Percentiles rank a stretch among this genome's conserved stretches.
Conservation (phyloP, 352 stramenopile species). For the Phytophthora pluvialis region DNA sequence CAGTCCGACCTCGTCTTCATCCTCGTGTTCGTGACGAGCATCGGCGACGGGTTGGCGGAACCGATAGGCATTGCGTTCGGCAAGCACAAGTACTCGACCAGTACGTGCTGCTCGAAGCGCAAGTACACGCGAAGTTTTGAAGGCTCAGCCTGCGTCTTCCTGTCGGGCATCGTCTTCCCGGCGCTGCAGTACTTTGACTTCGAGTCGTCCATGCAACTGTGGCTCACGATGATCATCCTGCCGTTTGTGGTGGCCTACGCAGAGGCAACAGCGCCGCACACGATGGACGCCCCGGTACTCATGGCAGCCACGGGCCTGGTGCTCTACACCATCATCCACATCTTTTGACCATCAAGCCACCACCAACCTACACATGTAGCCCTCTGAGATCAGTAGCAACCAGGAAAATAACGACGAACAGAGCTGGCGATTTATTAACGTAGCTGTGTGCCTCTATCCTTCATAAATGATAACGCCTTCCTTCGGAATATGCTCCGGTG, state of each 20-base stretch:
- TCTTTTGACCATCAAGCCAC: conserved; percentile 52
- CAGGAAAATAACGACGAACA: conserved; percentile 31
- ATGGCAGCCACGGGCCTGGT: conserved; percentile 83
- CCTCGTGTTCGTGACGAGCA: conserved; percentile 83
- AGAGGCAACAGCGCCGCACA: conserved; percentile 85
- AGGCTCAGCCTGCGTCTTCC: conserved; percentile 77
- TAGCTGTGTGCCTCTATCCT: conserved; percentile 15
- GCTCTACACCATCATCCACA: conserved; percentile 82
- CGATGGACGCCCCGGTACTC: conserved; percentile 88
- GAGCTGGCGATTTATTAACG: conserved; percentile 41
- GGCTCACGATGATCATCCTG: conserved; percentile 83
- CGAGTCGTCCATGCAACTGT: conserved; percentile 65
- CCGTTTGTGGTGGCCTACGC: conserved; percentile 85
- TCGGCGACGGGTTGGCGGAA: conserved; percentile 81
- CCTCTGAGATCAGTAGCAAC: conserved; percentile 13
- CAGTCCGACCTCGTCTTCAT: conserved; percentile 84
- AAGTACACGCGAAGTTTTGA: conserved; percentile 86
- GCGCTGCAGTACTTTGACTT: conserved; percentile 87
- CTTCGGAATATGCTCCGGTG: conserved; percentile 25
- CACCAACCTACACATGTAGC: conserved; percentile 18
- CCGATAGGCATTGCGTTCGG: conserved; percentile 80
- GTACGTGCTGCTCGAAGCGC: conserved; percentile 77
- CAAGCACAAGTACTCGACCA: conserved; percentile 87
- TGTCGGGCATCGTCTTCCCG: conserved; percentile 86
- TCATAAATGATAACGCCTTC: conserved; percentile 34